Evolutionary conservation across 2,329 filamentous ascomycete species (phyloP).

Genomic region (Aspergillus fructus): DNA sequence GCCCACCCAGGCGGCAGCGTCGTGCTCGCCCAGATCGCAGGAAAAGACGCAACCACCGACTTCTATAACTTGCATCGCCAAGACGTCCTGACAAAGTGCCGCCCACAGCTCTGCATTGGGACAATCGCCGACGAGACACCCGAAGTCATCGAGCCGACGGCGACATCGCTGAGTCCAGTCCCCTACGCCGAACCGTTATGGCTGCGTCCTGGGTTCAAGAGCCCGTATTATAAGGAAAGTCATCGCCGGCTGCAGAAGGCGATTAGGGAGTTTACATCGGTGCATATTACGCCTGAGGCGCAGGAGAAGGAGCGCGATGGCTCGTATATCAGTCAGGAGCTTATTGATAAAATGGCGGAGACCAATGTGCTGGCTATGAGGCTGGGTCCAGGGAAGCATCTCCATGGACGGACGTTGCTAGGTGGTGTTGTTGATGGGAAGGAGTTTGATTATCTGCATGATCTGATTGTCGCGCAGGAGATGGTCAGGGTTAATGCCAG

Average conservation of each 20-base stretch:
- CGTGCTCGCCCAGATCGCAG: slow-evolving; percentile 77
- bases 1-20: slow-evolving; percentile 80
- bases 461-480: slow-evolving; percentile 74
- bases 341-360: slow-evolving; percentile 77
- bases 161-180: slow-evolving; percentile 72
- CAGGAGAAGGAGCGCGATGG: slow-evolving; percentile 73
- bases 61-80: slow-evolving; percentile 94
- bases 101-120: slow-evolving; percentile 69
- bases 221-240: slow-evolving; percentile 76
- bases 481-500: slow-evolving; percentile 67
- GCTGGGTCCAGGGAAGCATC: slow-evolving; percentile 76
- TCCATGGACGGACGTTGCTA: slow-evolving; percentile 69
- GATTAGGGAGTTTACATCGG: slow-evolving; percentile 71
- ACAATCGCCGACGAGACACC: slow-evolving; percentile 72
- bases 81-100: slow-evolving; percentile 81
- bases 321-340: slow-evolving; percentile 64
- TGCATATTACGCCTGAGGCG: slow-evolving; percentile 70
- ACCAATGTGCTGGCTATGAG: slow-evolving; percentile 77
- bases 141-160: slow-evolving; percentile 67
- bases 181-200: slow-evolving; percentile 85
- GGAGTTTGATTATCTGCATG: slow-evolving; percentile 86
- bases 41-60: slow-evolving; percentile 74
- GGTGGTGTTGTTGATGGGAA: slow-evolving; percentile 70
- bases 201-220: slow-evolving; percentile 74
- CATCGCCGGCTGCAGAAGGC: slow-evolving; percentile 69